Conservation (phyloP, 139 green algal species). For the Coccomyxa sp. region DNA sequence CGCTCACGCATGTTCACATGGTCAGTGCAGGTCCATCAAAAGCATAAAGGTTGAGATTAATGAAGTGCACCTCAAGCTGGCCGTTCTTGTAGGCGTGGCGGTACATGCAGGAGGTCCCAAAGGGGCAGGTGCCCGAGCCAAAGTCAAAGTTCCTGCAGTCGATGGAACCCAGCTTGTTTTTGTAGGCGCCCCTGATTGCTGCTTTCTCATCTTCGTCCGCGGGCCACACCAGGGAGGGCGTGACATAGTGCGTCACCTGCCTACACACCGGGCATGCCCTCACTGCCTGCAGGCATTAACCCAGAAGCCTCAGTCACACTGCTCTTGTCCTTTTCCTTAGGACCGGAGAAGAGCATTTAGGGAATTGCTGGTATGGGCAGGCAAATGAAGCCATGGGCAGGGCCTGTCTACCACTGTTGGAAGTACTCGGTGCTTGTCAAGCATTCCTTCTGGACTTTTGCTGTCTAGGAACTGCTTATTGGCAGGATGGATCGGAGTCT, state of each 20-base stretch:
- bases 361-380: not conserved
- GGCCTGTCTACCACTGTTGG: not conserved
- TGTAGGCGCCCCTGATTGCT: slow-evolving; percentile 52
- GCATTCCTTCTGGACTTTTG: not conserved
- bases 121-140: slow-evolving; percentile 64
- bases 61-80: not conserved
- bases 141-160: slow-evolving; percentile 61
- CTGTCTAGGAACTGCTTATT: not conserved
- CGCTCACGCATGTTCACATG: not conserved
- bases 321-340: too few relatives aligned
- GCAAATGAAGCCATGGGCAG: not conserved
- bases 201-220: slow-evolving; percentile 50
- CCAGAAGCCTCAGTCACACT: too few relatives aligned
- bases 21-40: not conserved
- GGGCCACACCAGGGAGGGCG: slow-evolving; percentile 63
- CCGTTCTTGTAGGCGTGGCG: slow-evolving; percentile 66
- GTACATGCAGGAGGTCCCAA: slow-evolving; percentile 84
- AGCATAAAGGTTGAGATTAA: not conserved
- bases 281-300: slow-evolving; percentile 33
- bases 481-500: too few relatives aligned
- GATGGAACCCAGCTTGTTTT: slow-evolving; percentile 39
- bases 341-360: too few relatives aligned
- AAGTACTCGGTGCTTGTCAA: not conserved
- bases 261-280: slow-evolving; percentile 76
- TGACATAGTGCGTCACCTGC: slow-evolving; percentile 58